Conservation (phyloP, 768 basidiomycete genomes). For the Hemileccinum rubropunctum region DNA sequence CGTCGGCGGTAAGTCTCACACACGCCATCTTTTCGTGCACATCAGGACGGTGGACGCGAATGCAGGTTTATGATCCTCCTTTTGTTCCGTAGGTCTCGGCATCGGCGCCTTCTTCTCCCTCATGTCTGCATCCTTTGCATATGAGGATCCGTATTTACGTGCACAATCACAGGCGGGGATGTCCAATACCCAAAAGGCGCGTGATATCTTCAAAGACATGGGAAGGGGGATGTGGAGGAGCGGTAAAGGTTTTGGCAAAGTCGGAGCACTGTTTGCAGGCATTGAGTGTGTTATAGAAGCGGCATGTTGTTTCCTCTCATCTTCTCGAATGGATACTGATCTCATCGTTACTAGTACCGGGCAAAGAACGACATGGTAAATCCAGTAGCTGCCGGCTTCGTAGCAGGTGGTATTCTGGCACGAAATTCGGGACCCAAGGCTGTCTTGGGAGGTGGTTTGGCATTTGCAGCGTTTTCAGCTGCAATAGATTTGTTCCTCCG, state of each 20-base stretch:
- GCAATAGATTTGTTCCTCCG: slow-evolving; percentile 83
- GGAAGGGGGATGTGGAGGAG: slow-evolving; percentile 87
- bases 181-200: slow-evolving; percentile 73
- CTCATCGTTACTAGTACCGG: slow-evolving; percentile 63
- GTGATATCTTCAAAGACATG: slow-evolving; percentile 90
- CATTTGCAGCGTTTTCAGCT: slow-evolving; percentile 91
- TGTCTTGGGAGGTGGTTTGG: slow-evolving; percentile 82
- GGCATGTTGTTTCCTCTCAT: slow-evolving; percentile 47
- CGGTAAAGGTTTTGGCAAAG: slow-evolving; percentile 92
- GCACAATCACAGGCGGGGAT: slow-evolving; percentile 53
- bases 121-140: slow-evolving; percentile 93
- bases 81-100: slow-evolving; percentile 63
- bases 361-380: slow-evolving; percentile 96
- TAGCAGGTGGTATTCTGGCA: slow-evolving; percentile 86
- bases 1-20: slow-evolving; percentile 62
- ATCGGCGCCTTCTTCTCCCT: slow-evolving; percentile 94
- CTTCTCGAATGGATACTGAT: neutral
- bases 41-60: neutral
- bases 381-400: slow-evolving; percentile 81
- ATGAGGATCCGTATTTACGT: slow-evolving; percentile 88
- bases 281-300: slow-evolving; percentile 95
- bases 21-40: neutral
- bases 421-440: slow-evolving; percentile 85
- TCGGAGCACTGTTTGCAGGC: slow-evolving; percentile 92
- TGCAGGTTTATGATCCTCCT: neutral